Evolutionary conservation across 1,284 basidiomycete genomes (phyloP).

Genomic region (Apiotrichum veenhuisii): DNA sequence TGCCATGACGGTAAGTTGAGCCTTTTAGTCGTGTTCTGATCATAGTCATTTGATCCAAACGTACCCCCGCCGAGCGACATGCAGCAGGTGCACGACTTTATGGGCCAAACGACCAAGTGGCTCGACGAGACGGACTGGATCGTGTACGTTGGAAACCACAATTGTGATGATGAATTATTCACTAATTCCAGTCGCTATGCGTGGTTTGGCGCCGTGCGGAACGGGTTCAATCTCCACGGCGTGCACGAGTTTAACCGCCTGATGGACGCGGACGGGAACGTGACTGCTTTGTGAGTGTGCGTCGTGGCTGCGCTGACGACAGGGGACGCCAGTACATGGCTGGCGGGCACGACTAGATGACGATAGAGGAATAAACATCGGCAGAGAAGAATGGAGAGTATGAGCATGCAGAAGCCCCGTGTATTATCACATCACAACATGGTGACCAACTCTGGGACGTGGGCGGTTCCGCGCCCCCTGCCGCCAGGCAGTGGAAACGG

Average conservation of each 20-base stretch:
- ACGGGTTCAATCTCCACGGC: constrained; percentile 26
- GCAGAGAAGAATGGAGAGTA: too few relatives aligned
- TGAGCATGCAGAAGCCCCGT: too few relatives aligned
- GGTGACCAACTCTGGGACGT: too few relatives aligned
- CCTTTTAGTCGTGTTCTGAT: background rate
- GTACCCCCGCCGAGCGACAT: constrained; percentile 31
- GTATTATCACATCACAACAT: too few relatives aligned
- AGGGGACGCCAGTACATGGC: constrained; percentile 31
- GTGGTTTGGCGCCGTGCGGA: constrained; percentile 17
- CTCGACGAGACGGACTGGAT: constrained; percentile 34
- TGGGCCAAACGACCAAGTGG: constrained; percentile 35
- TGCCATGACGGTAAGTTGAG: constrained; percentile 37
- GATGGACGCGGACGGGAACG: constrained; percentile 27
- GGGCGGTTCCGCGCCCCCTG: too few relatives aligned
- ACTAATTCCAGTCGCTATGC: constrained; percentile 10
- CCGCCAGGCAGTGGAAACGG: too few relatives aligned
- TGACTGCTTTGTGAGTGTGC: constrained; percentile 32
- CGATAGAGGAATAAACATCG: background rate
- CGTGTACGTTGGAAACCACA: constrained; percentile 3
- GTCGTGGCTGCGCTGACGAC: background rate
- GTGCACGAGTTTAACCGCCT: constrained; percentile 35
- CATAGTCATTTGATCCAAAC: constrained; percentile 26
- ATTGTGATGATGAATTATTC: too few relatives aligned
- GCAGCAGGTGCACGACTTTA: constrained; percentile 47
- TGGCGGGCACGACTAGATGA: constrained; percentile 23